Conservation (phyloP, 106 monocot genomes). For the Hemerocallis citrina region DNA sequence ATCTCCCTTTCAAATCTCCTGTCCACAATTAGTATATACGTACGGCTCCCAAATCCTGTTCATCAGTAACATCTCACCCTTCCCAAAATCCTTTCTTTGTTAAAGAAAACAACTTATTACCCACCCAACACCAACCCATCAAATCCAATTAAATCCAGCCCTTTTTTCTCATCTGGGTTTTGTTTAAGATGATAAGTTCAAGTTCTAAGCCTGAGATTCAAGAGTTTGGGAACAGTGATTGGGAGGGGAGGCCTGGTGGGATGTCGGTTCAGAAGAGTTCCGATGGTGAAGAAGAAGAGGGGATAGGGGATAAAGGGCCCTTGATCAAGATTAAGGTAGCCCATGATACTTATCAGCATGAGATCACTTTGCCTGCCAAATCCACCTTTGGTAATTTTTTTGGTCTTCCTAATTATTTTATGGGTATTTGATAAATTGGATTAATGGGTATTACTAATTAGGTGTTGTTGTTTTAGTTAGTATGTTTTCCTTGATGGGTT, state of each 20-base stretch:
- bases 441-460: neutral
- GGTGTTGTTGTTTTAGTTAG: neutral
- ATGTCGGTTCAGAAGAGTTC: constrained; percentile 75
- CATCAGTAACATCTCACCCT: too few relatives aligned
- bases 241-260: constrained; percentile 78
- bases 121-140: too few relatives aligned
- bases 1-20: too few relatives aligned
- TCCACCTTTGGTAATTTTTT: constrained; percentile 66
- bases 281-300: constrained; percentile 15
- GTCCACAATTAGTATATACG: too few relatives aligned
- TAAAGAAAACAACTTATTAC: too few relatives aligned
- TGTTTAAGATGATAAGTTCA: too few relatives aligned
- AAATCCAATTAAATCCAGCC: too few relatives aligned
- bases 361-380: constrained; percentile 63
- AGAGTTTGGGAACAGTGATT: too few relatives aligned
- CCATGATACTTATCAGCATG: constrained; percentile 46
- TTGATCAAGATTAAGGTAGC: constrained; percentile 65
- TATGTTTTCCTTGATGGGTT: neutral
- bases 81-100: too few relatives aligned
- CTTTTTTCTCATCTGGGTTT: too few relatives aligned
- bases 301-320: constrained; percentile 13
- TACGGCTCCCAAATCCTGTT: too few relatives aligned
- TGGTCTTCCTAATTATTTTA: neutral
- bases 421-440: neutral
- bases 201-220: too few relatives aligned